Evolutionary conservation across 2,329 filamentous ascomycete genomes (phyloP), one percentile per base, ranked within the genome.

Genomic region (Exophiala sp.): DNA sequence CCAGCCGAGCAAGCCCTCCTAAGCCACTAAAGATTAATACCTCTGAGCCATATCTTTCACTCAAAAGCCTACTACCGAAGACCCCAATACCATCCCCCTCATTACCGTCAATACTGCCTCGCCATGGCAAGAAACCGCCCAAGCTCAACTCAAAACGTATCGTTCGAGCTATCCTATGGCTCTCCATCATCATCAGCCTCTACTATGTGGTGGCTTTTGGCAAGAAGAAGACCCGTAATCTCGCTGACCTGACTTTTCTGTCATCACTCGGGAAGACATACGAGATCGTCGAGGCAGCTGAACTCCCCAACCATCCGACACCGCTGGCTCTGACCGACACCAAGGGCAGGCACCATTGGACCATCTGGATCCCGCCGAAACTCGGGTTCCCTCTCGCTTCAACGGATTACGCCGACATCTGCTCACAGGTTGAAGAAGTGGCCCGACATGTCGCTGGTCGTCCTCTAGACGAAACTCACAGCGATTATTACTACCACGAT

Each of bases 361-460:
- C 89, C 0, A 81, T 95, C 9, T 90, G 83, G 1, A 91, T 95
- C 35, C 89, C 89, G 1, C 75, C 78, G 5, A 78, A 78, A 53
- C 75, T 78, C 42, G 74, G 77, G 3, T 92, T 92, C 56, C 89
- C 89, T 1, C 69, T 94, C 2, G 70, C 77, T 0, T 78, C 81
- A 16, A 70, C 78, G 8, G 81, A 89, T 58, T 94, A 94, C 65
- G 71, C 77, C 11, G 81, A 86, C 39, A 85, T 95, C 55, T 88
- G 86, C 66, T 74, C 73, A 24, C 83, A 86, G 61, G 87, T 86
- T 46, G 79, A 78, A 56, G 81, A 88, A 65, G 79, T 89, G 24
- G 80, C 86, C 1, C 74, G 72, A 5, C 77, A 81, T 56, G 78
- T 85, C 43, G 73, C 76, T 34, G 75, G 81, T 41, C 69, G 77